Conservation (phyloP, 768 basidiomycete genomes). For the Mycena venus region DNA sequence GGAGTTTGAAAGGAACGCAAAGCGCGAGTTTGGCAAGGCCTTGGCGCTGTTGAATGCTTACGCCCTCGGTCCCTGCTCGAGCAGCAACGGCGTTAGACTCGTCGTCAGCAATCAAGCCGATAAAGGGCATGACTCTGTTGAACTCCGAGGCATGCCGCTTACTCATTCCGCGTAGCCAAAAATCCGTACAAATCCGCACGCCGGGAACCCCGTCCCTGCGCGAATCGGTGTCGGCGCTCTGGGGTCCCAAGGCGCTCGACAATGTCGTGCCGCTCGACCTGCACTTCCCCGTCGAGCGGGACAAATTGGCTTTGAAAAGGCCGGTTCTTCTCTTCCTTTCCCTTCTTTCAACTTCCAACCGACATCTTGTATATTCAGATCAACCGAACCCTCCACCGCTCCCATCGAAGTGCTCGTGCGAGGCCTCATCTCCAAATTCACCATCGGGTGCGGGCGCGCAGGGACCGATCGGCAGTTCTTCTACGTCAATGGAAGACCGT, state of each 20-base stretch:
- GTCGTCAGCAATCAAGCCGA: slow-evolving; percentile 77
- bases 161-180: slow-evolving; percentile 59
- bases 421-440: slow-evolving; percentile 89
- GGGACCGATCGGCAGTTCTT: slow-evolving; percentile 92
- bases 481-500: slow-evolving; percentile 93
- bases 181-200: slow-evolving; percentile 79
- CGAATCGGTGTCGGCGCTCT: slow-evolving; percentile 79
- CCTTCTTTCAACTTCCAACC: not conserved
- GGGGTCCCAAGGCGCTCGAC: slow-evolving; percentile 87
- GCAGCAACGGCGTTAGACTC: slow-evolving; percentile 79
- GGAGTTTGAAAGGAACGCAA: slow-evolving; percentile 89
- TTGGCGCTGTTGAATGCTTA: slow-evolving; percentile 88
- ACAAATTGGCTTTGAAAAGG: slow-evolving; percentile 62
- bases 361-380: not conserved
- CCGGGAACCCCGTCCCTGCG: slow-evolving; percentile 74
- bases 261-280: slow-evolving; percentile 82
- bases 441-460: slow-evolving; percentile 79
- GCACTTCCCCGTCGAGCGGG: slow-evolving; percentile 75
- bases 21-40: slow-evolving; percentile 91
- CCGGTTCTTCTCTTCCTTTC: not conserved
- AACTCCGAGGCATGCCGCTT: not conserved
- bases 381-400: slow-evolving; percentile 29
- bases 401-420: slow-evolving; percentile 67
- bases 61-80: slow-evolving; percentile 88
- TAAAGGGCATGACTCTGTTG: slow-evolving; percentile 71